Evolutionary conservation across 2,329 filamentous ascomycete genomes (phyloP), one percentile per base, ranked within the genome.

Genomic region (Pseudogymnoascus sp.): DNA sequence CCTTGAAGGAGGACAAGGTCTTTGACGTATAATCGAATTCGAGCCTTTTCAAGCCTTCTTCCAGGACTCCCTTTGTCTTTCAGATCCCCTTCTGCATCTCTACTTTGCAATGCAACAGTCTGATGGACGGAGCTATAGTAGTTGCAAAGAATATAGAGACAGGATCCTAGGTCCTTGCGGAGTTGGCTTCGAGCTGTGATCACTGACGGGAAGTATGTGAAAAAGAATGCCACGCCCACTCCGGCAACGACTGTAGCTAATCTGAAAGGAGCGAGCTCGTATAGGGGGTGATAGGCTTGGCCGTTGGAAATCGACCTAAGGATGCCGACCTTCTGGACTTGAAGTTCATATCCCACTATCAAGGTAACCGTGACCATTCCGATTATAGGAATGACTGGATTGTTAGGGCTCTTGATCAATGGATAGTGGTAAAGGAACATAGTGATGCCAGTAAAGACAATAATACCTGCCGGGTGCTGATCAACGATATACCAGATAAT

Each of bases 191-290:
- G 85, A 67, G 90, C 88, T 0, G 87, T 88, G 59, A 89, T 81
- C 0, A 88, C 87, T 63, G 81, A 88, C 0, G 88, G 88, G 69
- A 91, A 89, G 62, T 89, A 80, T 0, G 88, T 90, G 86, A 87
- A 91, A 68, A 92, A 78, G 72, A 89, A 90, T 1, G 28, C 28
- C 28, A 31, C 28, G 28, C 28, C 5, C 5, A 31, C 28, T 31
- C 28, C 28, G 28, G 28, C 28, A 31, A 31, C 28, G 28, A 31
- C 28, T 31, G 28, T 31, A 31, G 28, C 28, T 31, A 31, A 31
- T 31, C 28, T 31, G 5, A 31, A 31, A 31, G 28, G 28, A 31
- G 28, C 28, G 28, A 31, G 28, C 28, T 31, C 28, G 28, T 31
- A 31, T 31, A 31, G 8, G 28, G 28, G 28, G 28, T 31, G 28